Base-by-base conservation (phyloP, 306 rosid genomes). In the Amphicarpaea edgeworthii region DNA sequence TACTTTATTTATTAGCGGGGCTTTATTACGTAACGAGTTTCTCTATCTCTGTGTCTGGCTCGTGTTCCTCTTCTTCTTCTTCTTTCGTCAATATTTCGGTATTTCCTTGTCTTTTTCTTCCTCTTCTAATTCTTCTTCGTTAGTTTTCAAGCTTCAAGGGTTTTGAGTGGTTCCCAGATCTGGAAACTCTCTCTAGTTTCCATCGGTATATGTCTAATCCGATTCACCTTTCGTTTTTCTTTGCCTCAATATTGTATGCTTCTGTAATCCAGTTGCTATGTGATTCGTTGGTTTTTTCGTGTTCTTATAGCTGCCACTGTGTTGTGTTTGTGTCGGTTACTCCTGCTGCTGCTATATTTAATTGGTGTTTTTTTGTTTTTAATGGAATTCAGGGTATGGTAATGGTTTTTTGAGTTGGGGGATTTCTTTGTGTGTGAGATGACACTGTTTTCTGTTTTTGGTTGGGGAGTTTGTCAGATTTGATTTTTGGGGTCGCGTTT, bases 141-240 rank as follows among this genome's bases (percentile, higher is more conserved):
- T 61, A 12, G 41, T 43, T 71, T 64, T 67, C 12, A 37, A 76
- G 17, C 21, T 34, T 42, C 54, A 12, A 61, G 47, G 74, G 57
- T 9, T 62, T 40, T 26, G 42, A 59, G 64, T 53, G 47, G 12
- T 66, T 76, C 30, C 15, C 69, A 84, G 84, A 84, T 84, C 82
- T 66, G 80, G 71, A 51, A 20, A 42, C 71, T n/a, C 41, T 20
- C n/a, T 32, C 24, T 32, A 43, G 1, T 7, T 53, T 72, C 43
- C 14, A 12, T 74, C 24, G 42, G 73, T 41, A 57, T 26, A 2
- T 51, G 4, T 72, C 20, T 59, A 38, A 26, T 49, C 8, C 12
- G 23, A 47, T 76, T 80, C 58, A 20, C 8, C 26, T 70, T 7
- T 46, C 28, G 17, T 37, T 61, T 37, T 61, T 55, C n/a, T 28